Evolutionary conservation across 2,329 filamentous ascomycete species (phyloP).

Genomic region (Cercospora brassicicola): DNA sequence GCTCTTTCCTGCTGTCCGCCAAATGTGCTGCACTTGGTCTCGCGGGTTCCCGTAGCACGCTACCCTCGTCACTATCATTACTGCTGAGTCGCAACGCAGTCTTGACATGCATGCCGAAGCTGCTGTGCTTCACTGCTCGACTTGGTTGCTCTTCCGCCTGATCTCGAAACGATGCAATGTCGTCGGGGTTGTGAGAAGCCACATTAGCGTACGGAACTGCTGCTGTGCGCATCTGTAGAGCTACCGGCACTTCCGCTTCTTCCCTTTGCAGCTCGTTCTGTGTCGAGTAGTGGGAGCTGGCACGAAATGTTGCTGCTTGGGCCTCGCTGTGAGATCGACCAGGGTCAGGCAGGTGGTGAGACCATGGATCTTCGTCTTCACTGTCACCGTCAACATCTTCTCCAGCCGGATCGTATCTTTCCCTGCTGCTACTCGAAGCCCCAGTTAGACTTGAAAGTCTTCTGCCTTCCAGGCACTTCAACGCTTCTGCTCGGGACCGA

Average conservation of each 20-base stretch:
- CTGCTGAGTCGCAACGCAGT: conserved; percentile 6
- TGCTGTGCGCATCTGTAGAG: not conserved
- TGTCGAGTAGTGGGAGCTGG: not conserved
- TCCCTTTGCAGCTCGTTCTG: not conserved
- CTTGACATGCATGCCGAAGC: not conserved
- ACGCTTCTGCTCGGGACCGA: conserved; percentile 8
- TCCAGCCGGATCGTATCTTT: not conserved
- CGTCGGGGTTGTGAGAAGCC: not conserved
- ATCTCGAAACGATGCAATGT: not conserved
- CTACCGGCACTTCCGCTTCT: not conserved
- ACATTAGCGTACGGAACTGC: not conserved
- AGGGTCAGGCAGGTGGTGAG: not conserved
- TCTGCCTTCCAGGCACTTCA: conserved; percentile 11
- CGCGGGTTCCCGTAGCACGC: not conserved
- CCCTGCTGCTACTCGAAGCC: not conserved
- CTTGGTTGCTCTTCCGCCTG: not conserved
- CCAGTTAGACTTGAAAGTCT: not conserved
- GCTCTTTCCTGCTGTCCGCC: not conserved
- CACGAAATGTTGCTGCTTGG: not conserved
- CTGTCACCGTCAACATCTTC: not conserved
- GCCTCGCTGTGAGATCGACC: not conserved
- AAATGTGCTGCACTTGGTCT: not conserved
- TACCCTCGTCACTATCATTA: not conserved
- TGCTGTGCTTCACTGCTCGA: not conserved
- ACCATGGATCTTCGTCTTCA: conserved; percentile 11